Evolutionary conservation across 1,284 basidiomycete species (phyloP).

Genomic region (Phlebopus sp.): DNA sequence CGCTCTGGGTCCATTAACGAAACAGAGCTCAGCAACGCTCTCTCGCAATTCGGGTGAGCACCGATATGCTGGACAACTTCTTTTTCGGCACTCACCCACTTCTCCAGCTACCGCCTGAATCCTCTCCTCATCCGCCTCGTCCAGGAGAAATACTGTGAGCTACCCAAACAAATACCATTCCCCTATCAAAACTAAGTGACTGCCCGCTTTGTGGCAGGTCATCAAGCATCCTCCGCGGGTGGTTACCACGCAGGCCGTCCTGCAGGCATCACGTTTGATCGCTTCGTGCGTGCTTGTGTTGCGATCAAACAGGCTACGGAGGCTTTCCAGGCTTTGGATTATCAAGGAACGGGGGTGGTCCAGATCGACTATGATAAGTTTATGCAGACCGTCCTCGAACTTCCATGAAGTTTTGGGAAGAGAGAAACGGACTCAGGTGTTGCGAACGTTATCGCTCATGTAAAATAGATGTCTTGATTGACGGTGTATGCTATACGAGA

Average conservation of each 20-base stretch:
- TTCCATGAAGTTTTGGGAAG: constrained; percentile 48
- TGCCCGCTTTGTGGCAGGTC: constrained; percentile 43
- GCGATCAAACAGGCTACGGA: constrained; percentile 76
- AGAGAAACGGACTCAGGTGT: neutral
- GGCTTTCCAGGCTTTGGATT: constrained; percentile 58
- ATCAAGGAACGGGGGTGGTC: constrained; percentile 70
- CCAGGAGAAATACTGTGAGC: constrained; percentile 62
- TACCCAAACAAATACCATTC: neutral
- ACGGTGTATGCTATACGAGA: too few species aligned
- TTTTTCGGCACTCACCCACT: neutral
- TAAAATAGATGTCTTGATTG: too few species aligned
- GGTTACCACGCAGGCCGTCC: constrained; percentile 33
- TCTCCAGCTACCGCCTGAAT: constrained; percentile 55
- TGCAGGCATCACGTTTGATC: constrained; percentile 74
- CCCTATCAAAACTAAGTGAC: constrained; percentile 15
- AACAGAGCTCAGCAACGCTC: constrained; percentile 60
- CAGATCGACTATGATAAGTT: constrained; percentile 77
- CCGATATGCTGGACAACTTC: constrained; percentile 8
- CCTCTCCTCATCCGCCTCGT: constrained; percentile 62
- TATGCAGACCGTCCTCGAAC: constrained; percentile 66
- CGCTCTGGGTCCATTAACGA: constrained; percentile 72
- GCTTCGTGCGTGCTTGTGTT: constrained; percentile 80
- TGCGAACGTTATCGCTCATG: too few species aligned
- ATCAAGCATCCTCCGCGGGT: constrained; percentile 47
- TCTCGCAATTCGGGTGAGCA: constrained; percentile 61